Percentiles rank a stretch among this genome's conserved stretches.
These are phyloP conservation scores for Bromus sterilis DNA, from an alignment of 176 grass and related monocot genomes.

Conservation along the genomic window DNA sequence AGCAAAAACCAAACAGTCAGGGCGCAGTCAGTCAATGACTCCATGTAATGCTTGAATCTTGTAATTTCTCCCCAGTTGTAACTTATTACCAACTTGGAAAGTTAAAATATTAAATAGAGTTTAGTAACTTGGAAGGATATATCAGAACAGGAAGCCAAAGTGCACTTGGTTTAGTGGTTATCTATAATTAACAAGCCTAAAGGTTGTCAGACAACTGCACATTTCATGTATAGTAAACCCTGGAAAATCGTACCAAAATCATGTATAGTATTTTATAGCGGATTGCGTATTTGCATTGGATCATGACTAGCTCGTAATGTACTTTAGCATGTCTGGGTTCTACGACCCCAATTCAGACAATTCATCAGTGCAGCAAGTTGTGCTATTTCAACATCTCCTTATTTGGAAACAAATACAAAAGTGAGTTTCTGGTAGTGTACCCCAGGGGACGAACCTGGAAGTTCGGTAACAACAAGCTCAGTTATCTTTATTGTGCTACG, in stretches of 20 bases:
- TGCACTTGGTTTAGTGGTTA: not conserved
- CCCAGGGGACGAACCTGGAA: conserved; percentile 9
- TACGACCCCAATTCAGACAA: conserved; percentile 19
- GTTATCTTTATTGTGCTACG: conserved; percentile 7
- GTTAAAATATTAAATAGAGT: not conserved
- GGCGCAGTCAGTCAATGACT: not conserved
- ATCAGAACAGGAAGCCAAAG: not conserved
- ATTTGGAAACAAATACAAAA: not conserved
- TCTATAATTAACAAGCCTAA: not conserved
- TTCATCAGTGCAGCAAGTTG: conserved; percentile 7
- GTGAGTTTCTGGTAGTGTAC: not conserved
- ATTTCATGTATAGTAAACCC: too few relatives aligned
- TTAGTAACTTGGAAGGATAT: not conserved
- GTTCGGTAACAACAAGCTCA: conserved; percentile 5
- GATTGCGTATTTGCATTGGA: not conserved
- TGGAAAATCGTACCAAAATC: not conserved
- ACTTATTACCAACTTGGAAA: not conserved
- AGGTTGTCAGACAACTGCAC: not conserved
- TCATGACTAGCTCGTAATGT: not conserved
- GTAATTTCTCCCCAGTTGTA: not conserved
- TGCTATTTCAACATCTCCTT: not conserved
- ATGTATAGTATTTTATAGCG: conserved; percentile 7
- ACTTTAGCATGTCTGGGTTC: not conserved
- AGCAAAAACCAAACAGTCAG: not conserved
- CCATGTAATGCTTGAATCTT: not conserved